Evolutionary conservation across 495 filamentous ascomycete genomes (phyloP), one percentile per base, ranked within the genome.

Genomic region (Sporormia fimetaria): DNA sequence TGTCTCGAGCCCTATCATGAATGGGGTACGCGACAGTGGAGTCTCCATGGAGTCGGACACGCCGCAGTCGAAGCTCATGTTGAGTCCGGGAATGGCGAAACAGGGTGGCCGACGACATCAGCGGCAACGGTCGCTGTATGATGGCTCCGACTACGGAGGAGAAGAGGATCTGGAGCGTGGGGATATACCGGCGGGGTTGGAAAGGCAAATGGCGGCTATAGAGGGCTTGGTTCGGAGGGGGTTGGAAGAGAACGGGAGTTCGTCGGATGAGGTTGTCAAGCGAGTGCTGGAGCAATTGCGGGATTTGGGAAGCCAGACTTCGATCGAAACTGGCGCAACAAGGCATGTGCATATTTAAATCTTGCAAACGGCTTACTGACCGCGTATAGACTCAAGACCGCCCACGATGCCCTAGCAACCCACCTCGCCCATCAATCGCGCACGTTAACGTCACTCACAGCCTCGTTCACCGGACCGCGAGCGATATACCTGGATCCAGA

Each of bases 371-470:
- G 27, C 7, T 18, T 32, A 6, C 22, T 23, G 33, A 38, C 14
- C 32, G 17, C 18, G 0, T 2, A 32, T 49, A 92, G 87, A 55
- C 69, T 94, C 42, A 85, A 87, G 52, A 92, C 86, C 18, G 83
- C 86, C 24, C 83, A 95, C 61, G 76, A 80, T 27, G 84, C 87
- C 12, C 70, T 95, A 23, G 77, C 83, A 37, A 79, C 81, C 22
- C 83, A 94, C 57, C 69, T 93, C 24, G 70, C 71, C n/a, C 78
- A 90, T 63, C 84, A 93, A 67, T 82, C 83, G 21, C 78, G 82
- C 34, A 73, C 76, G 14, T 70, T 94, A 4, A 81, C 87, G 61
- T 81, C 77, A 35, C 77, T 95, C 28, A 73, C 78, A 28, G 82
- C 83, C 55, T 74, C 81, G 9, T 66, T 80, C 42, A 57, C 70